A percentile compares a stretch with the other conserved stretches of the same genome.
Conservation (phyloP, 352 stramenopile species). For the Phytopythium delawarense region DNA sequence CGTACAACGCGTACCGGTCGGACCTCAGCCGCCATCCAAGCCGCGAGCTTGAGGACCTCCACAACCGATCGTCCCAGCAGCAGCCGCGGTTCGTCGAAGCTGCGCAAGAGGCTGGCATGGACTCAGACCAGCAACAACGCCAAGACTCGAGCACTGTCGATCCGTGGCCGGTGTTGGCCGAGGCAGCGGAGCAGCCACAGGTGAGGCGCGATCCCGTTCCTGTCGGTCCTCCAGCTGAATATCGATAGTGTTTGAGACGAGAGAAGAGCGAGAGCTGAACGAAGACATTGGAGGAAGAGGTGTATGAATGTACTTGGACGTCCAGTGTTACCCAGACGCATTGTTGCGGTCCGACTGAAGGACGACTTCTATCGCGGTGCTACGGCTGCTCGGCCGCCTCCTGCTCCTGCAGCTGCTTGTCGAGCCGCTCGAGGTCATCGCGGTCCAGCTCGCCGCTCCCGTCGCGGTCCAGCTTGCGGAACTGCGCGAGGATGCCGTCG, state of each 20-base stretch:
- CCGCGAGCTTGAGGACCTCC: background rate
- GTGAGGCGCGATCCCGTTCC: background rate
- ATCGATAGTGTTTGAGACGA: background rate
- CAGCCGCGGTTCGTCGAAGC: background rate
- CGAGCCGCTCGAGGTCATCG: slow-evolving; percentile 57
- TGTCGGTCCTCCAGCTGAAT: background rate
- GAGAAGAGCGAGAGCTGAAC: background rate
- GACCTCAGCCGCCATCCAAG: background rate
- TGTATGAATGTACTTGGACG: background rate
- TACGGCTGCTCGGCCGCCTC: slow-evolving; percentile 12
- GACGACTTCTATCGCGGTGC: background rate
- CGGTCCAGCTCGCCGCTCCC: slow-evolving; percentile 63
- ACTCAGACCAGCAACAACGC: background rate
- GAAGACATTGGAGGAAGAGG: background rate
- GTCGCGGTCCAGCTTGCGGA: slow-evolving; percentile 62
- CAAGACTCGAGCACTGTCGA: background rate
- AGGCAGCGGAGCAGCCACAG: background rate
- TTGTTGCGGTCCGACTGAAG: too few species aligned
- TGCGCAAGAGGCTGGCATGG: background rate
- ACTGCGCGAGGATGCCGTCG: slow-evolving; percentile 57
- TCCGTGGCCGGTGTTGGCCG: background rate
- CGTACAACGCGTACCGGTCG: slow-evolving; percentile 12
- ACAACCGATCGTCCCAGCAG: background rate
- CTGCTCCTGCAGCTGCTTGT: slow-evolving; percentile 47
- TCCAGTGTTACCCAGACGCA: background rate